phyloP scores from a whole-genome alignment of 2,329 filamentous ascomycete genomes.

The Mariannaea sp. region DNA sequence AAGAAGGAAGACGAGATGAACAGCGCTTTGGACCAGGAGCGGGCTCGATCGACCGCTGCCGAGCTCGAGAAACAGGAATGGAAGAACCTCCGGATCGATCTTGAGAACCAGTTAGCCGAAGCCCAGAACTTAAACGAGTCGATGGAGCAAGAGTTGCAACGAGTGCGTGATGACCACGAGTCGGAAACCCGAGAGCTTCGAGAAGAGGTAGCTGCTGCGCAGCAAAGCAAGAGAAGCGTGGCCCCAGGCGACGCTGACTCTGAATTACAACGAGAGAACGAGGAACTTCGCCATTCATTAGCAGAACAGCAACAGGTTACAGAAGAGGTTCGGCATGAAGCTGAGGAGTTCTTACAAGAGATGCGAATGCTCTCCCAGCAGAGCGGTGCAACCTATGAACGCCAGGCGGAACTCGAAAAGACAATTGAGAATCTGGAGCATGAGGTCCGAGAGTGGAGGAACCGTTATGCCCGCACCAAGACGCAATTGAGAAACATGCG shows the following conservation, averaged over 20 bases:
- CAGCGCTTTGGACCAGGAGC: slow-evolving; percentile 62
- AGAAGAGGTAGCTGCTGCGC: slow-evolving; percentile 62
- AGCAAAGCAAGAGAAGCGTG: slow-evolving; percentile 38
- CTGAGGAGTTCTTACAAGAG: slow-evolving; percentile 80
- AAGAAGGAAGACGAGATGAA: slow-evolving; percentile 70
- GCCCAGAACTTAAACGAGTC: slow-evolving; percentile 79
- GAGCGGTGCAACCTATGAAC: slow-evolving; percentile 77
- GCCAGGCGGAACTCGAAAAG: slow-evolving; percentile 76
- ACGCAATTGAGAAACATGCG: slow-evolving; percentile 83
- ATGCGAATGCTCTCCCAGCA: slow-evolving; percentile 87
- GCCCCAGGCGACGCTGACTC: slow-evolving; percentile 47
- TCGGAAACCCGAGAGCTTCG: slow-evolving; percentile 66
- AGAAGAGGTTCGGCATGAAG: slow-evolving; percentile 84
- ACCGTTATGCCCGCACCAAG: slow-evolving; percentile 85
- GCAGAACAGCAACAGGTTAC: slow-evolving; percentile 80
- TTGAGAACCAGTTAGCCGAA: slow-evolving; percentile 76
- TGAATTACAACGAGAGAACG: slow-evolving; percentile 70
- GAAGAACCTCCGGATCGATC: slow-evolving; percentile 64
- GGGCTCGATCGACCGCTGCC: slow-evolving; percentile 54
- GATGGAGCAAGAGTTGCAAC: slow-evolving; percentile 78
- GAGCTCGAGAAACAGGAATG: slow-evolving; percentile 73
- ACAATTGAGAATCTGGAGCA: slow-evolving; percentile 78
- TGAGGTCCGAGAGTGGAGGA: slow-evolving; percentile 88
- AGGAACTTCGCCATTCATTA: slow-evolving; percentile 67
- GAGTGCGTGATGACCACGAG: slow-evolving; percentile 70